These are phyloP conservation scores for Vitis rotundifolia DNA, from an alignment of 164 flowering plant genomes.

Conservation along the genomic window DNA sequence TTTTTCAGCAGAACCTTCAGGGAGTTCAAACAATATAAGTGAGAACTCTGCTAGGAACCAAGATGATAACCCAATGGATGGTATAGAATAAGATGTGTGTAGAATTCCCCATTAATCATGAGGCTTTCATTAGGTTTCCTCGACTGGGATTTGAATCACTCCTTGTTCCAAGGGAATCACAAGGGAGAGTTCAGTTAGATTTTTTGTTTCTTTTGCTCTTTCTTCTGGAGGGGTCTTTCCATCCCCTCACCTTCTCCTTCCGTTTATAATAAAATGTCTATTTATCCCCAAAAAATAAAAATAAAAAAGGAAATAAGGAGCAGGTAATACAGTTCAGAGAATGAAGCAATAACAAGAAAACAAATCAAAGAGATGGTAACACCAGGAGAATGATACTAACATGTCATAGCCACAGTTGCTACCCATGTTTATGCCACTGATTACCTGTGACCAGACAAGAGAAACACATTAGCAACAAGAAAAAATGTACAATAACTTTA, in stretches of 20 bases:
- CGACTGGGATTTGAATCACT: too few species aligned
- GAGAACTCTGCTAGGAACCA: background rate
- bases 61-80: too few species aligned
- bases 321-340: conserved; percentile 1
- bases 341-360: background rate
- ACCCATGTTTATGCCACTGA: conserved; percentile 95
- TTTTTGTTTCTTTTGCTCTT: background rate
- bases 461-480: conserved; percentile 10
- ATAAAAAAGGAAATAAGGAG: background rate
- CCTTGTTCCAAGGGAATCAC: too few species aligned
- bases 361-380: too few species aligned
- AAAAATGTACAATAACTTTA: background rate
- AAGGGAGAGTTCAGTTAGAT: too few species aligned
- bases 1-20: background rate
- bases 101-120: background rate
- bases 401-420: conserved; percentile 88
- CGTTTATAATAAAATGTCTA: background rate
- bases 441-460: conserved; percentile 46
- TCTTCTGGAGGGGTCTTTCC: background rate
- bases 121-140: background rate
- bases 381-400: conserved; percentile 42
- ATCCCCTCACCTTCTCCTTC: background rate
- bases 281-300: background rate
- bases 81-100: background rate
- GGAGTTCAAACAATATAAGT: background rate